phyloP scores from a whole-genome alignment of 495 filamentous ascomycete genomes.

The Penicillium atrosanguineum region DNA sequence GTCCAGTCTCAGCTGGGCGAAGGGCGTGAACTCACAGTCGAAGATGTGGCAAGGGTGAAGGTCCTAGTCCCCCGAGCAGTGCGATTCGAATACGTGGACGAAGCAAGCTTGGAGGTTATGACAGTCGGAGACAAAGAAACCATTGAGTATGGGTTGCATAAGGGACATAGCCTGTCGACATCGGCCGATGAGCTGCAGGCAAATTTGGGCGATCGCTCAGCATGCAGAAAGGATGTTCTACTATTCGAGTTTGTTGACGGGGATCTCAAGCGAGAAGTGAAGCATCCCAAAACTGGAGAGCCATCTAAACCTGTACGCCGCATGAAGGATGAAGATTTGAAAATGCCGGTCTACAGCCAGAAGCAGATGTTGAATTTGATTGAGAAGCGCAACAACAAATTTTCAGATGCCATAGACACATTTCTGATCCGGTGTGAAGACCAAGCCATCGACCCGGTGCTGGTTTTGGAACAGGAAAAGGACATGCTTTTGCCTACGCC shows the following conservation, averaged over 20 bases:
- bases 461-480: constrained; percentile 53
- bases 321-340: constrained; percentile 74
- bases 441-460: constrained; percentile 64
- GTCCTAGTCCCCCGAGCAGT: constrained; percentile 73
- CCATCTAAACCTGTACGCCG: constrained; percentile 59
- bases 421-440: constrained; percentile 75
- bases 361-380: constrained; percentile 89
- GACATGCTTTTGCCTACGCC: constrained; percentile 45
- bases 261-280: constrained; percentile 79
- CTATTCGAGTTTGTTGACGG: constrained; percentile 92
- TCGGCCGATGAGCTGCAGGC: constrained; percentile 26
- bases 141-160: constrained; percentile 18
- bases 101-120: constrained; percentile 74
- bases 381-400: constrained; percentile 87
- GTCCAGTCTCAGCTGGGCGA: constrained; percentile 77
- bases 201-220: constrained; percentile 30
- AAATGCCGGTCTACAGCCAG: constrained; percentile 91
- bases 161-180: constrained; percentile 23
- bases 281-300: constrained; percentile 67
- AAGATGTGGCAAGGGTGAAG: constrained; percentile 81
- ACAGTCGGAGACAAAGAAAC: constrained; percentile 57
- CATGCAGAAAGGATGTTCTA: constrained; percentile 59
- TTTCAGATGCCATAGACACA: constrained; percentile 69
- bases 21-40: constrained; percentile 57
- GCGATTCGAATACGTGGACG: constrained; percentile 83